Base-by-base conservation (phyloP, 2,329 filamentous ascomycete genomes). In the Aspergillus pseudoglaucus region DNA sequence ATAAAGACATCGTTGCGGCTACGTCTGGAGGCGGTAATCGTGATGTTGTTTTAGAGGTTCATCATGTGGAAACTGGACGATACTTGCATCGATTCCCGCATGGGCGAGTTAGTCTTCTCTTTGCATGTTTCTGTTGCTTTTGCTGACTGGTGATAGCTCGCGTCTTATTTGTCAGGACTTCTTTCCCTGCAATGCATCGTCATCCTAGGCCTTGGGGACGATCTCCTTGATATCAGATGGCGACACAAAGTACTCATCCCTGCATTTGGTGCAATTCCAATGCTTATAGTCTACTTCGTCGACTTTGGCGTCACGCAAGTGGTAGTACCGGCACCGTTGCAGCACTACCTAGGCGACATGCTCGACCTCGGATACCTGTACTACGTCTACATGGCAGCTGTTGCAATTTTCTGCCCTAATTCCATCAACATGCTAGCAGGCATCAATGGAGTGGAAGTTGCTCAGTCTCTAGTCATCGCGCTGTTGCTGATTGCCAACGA, bases 391-490 rank as follows among this genome's bases (percentile, higher is more conserved):
- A 98, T 98, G 93, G 88, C 89, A 45, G 85, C 87, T 48, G 81
- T 98, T 57, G 88, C 91, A 65, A 98, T 98, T 68, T 98, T 98
- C 75, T 95, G 90, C 58, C 90, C 93, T 6, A 97, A 98, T 73
- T 90, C 89, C 69, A 98, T 98, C 80, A 98, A 98, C 75, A 98
- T 98, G 72, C 77, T 98, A n/a, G 93, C 93, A 0, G 93, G 93
- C n/a, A 88, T 98, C 70, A 98, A 98, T 69, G 93, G 93, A 47
- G 93, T 98, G 66, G 93, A 98, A 69, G 93, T 97, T 47, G 83
- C 87, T 9, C 93, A 98, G 72, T 96, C 90, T 50, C 76, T 98
- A 53, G 87, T 95, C 54, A 88, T 98, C 64, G 91, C 90, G 22
- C 68, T 83, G 46, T 79, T 97, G 44, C 81, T 98, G 56, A 81